A percentile compares a stretch with the other conserved stretches of the same genome.
Conservation (phyloP, 1,139 yeast species). For the Scheffersomyces quercinus region DNA sequence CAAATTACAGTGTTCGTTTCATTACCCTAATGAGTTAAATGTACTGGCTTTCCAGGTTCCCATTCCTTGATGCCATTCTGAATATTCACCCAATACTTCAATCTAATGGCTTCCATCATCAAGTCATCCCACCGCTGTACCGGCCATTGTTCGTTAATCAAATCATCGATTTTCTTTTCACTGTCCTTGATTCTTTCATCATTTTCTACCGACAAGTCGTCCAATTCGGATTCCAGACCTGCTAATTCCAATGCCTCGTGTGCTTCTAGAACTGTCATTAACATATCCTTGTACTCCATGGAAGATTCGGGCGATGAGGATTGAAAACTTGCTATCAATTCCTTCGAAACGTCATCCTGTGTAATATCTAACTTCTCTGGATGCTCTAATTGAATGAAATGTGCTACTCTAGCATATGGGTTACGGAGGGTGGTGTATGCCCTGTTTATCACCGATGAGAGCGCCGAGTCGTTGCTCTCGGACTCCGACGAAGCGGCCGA, state of each 20-base stretch:
- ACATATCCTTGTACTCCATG: conserved; percentile 53
- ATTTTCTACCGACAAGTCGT: conserved; percentile 54
- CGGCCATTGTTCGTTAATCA: conserved; percentile 33
- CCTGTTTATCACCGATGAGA: conserved; percentile 61
- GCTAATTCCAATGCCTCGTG: conserved; percentile 77
- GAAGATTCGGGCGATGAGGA: conserved; percentile 28
- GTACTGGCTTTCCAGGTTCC: conserved; percentile 71
- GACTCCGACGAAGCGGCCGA: conserved; percentile 10
- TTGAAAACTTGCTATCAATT: conserved; percentile 35
- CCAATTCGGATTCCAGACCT: conserved; percentile 55
- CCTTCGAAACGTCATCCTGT: conserved; percentile 41
- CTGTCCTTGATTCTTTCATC: conserved; percentile 48
- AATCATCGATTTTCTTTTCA: conserved; percentile 31
- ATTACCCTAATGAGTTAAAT: conserved; percentile 52
- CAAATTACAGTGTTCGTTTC: no score
- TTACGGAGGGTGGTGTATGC: conserved; percentile 72
- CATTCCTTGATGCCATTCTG: conserved; percentile 73
- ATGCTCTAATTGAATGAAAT: conserved; percentile 36
- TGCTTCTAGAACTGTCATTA: conserved; percentile 77
- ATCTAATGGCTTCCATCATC: conserved; percentile 63
- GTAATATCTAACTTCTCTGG: conserved; percentile 43
- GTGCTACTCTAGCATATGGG: conserved; percentile 63
- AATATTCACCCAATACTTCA: conserved; percentile 86
- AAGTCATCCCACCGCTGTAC: conserved; percentile 53
- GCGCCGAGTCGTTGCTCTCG: conserved; percentile 23